Conservation (phyloP, 2,329 filamentous ascomycete genomes). For the Pseudocercospora eumusae region DNA sequence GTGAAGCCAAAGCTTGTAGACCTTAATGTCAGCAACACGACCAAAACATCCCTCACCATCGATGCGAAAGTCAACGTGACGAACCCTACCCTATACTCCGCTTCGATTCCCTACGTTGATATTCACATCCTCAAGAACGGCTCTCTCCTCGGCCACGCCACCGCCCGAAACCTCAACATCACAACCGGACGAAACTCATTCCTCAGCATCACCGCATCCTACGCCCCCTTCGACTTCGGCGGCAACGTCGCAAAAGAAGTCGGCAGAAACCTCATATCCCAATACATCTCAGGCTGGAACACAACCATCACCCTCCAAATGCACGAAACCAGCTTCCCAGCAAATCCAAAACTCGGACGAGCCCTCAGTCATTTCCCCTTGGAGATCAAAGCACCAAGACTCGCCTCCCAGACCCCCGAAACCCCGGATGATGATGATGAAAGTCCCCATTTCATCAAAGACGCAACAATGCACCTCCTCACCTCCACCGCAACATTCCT, state of each 20-base stretch:
- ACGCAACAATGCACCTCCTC: constrained; percentile 81
- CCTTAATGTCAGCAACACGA: constrained; percentile 72
- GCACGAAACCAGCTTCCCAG: constrained; percentile 71
- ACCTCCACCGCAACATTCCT: constrained; percentile 84
- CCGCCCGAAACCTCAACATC: constrained; percentile 64
- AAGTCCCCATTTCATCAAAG: constrained; percentile 71
- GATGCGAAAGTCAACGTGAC: constrained; percentile 76
- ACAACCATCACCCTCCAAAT: constrained; percentile 73
- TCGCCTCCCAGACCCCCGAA: constrained; percentile 57
- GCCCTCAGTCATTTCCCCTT: constrained; percentile 72
- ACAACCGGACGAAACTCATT: constrained; percentile 70
- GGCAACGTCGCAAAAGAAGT: constrained; percentile 62
- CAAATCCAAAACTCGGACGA: constrained; percentile 69
- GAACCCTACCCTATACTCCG: constrained; percentile 86
- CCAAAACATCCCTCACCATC: constrained; percentile 68
- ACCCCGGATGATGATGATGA: constrained; percentile 49
- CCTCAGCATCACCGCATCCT: constrained; percentile 67
- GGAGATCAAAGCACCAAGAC: constrained; percentile 68
- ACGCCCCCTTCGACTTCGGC: constrained; percentile 67
- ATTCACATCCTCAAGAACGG: constrained; percentile 58
- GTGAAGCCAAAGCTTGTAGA: constrained; percentile 67
- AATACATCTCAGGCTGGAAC: constrained; percentile 86
- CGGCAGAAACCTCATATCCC: constrained; percentile 74
- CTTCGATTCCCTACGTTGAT: constrained; percentile 75
- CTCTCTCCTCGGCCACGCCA: constrained; percentile 73